These are phyloP conservation scores for Linum lewisii DNA, from an alignment of 345 rosid species.

Conservation along the genomic window DNA sequence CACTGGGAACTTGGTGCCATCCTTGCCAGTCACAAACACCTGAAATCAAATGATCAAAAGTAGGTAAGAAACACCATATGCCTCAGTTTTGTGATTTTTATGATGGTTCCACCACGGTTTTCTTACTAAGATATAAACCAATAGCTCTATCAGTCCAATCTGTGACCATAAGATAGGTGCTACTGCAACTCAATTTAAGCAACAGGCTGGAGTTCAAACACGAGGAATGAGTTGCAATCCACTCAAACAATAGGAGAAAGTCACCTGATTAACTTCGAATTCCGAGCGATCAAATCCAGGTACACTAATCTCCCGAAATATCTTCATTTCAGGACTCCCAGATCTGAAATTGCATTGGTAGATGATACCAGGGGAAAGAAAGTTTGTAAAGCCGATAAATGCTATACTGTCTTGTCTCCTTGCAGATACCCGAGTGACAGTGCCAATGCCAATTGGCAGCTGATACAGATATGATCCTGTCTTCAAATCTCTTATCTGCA, in stretches of 20 bases:
- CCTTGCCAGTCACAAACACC: conserved; percentile 80
- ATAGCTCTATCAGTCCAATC: no score
- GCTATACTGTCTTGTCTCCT: conserved; percentile 46
- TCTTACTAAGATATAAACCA: no score
- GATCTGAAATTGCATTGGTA: conserved; percentile 56
- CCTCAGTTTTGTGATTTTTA: no score
- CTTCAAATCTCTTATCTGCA: conserved; percentile 74
- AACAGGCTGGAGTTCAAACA: no score
- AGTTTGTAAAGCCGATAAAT: conserved; percentile 69
- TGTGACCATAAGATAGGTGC: no score
- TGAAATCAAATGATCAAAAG: conserved; percentile 19
- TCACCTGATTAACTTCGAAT: conserved; percentile 75
- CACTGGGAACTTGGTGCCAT: conserved; percentile 69
- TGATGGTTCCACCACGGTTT: no score
- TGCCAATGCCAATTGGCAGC: conserved; percentile 75
- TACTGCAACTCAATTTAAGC: no score
- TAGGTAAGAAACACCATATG: neutral
- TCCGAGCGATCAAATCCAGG: conserved; percentile 67
- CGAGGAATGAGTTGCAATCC: neutral
- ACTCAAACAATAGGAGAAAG: neutral
- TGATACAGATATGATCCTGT: conserved; percentile 65
- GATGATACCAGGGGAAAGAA: conserved; percentile 78
- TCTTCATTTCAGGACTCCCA: conserved; percentile 48
- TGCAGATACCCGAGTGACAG: conserved; percentile 52
- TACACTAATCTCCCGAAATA: conserved; percentile 65